These are phyloP conservation scores for Aquilaria yunnanensis DNA, from an alignment of 345 rosid species.

Conservation along the genomic window DNA sequence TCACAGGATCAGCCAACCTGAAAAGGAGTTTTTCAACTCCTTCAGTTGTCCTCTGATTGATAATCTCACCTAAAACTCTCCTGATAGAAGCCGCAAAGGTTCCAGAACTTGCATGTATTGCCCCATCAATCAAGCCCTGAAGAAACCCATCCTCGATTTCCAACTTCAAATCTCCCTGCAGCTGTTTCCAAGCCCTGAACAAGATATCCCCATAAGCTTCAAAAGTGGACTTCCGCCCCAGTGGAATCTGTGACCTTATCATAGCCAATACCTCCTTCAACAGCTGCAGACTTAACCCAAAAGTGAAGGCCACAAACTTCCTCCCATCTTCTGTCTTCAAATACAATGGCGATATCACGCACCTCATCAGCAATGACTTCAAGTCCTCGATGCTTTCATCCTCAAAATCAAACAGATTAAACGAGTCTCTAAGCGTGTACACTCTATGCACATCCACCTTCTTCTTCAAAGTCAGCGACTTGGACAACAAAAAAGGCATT, in stretches of 20 bases:
- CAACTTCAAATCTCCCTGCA: conserved; percentile 40
- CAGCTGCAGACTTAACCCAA: conserved; percentile 70
- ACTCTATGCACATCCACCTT: conserved; percentile 80
- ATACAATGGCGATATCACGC: conserved; percentile 72
- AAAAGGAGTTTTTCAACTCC: conserved; percentile 90
- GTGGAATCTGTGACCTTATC: conserved; percentile 78
- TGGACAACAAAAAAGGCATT: conserved; percentile 66
- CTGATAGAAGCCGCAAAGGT: conserved; percentile 64
- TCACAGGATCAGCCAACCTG: conserved; percentile 74
- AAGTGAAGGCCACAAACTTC: conserved; percentile 60
- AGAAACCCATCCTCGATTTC: conserved; percentile 77
- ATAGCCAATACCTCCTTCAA: conserved; percentile 75
- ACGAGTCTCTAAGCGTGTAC: conserved; percentile 68
- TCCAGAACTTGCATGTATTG: conserved; percentile 50
- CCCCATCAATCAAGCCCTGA: conserved; percentile 65
- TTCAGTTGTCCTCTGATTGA: conserved; percentile 55
- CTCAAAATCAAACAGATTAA: conserved; percentile 68
- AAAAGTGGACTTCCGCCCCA: conserved; percentile 77
- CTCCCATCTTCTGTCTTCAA: conserved; percentile 82
- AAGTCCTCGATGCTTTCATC: conserved; percentile 88
- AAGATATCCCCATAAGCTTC: conserved; percentile 83
- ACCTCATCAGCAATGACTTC: conserved; percentile 64
- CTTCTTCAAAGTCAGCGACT: conserved; percentile 76
- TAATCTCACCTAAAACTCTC: conserved; percentile 75
- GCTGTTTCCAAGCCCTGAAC: conserved; percentile 79